Evolutionary conservation across 192 early-diverging fungal genomes (phyloP), one percentile per base, ranked within the genome.

Genomic region (Glomus cerebriforme): DNA sequence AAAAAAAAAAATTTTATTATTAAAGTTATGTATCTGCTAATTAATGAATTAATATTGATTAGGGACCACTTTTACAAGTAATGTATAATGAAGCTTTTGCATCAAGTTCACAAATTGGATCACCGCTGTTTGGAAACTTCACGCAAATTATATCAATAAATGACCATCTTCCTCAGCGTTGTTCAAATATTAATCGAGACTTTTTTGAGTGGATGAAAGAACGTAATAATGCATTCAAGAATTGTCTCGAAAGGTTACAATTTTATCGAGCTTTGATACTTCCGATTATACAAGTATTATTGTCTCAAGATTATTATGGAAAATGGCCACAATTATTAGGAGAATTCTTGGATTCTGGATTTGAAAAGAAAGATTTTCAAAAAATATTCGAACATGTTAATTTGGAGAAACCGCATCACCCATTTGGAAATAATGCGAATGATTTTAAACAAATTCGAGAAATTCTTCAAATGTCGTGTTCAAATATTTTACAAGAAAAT

Each of bases 121-220:
- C 58, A 59, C 35, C 73, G 4, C 22, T 75, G 9, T 75, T 75
- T 34, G 59, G 24, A 1, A 54, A 31, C 1, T 58, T 60, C 35
- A 29, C 58, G 15, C 43, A 75, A 27, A 34, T 75, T 13, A n/a
- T 75, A 35, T 19, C 73, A 19, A 75, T 31, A n/a, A 60, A 62
- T 32, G 73, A 75, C 2, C 17, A 31, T n/a, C 39, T 62, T 1
- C 54, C 24, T 35, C 54, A 75, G 32, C 27, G 22, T 22, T 75
- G 73, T 24, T 26, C 10, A 9, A 58, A 75, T 35, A 75, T 60
- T 60, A 58, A 75, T 7, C 73, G 62, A 58, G 73, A 75, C 5
- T 60, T 75, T 31, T 34, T 75, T 43, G 32, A n/a, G 17, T 75
- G 73, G 73, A 60, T 75, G 22, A 75, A 58, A 34, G 73, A 75